Conservation (phyloP, 75 land plant genomes). For the Cupressus sempervirens region DNA sequence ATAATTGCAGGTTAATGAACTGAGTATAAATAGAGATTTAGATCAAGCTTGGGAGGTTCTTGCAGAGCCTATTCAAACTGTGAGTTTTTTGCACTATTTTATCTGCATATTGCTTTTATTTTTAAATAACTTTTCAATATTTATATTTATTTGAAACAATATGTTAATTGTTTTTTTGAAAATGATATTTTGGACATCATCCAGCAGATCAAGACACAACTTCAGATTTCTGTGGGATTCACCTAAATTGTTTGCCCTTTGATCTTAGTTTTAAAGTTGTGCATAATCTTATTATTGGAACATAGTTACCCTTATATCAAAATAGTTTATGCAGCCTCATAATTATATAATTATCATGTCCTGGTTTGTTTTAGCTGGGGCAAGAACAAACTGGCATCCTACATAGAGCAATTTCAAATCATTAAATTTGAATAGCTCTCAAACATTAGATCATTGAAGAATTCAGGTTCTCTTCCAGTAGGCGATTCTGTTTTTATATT, state of each 20-base stretch:
- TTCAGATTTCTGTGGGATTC: background rate
- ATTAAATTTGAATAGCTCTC: background rate
- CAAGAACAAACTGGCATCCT: background rate
- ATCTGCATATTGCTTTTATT: background rate
- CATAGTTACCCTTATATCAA: background rate
- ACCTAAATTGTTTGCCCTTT: background rate
- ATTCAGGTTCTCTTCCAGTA: background rate
- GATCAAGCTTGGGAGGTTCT: constrained; percentile 84
- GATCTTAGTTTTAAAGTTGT: background rate
- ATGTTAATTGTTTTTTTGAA: background rate
- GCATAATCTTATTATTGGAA: background rate
- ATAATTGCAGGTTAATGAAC: constrained; percentile 69
- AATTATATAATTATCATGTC: background rate
- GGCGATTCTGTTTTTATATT: background rate
- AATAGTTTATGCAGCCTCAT: background rate
- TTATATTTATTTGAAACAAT: background rate
- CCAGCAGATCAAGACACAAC: background rate
- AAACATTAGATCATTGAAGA: background rate
- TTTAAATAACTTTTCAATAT: background rate
- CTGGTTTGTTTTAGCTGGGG: background rate
- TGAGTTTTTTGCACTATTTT: constrained; percentile 23
- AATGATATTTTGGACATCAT: background rate
- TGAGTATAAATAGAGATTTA: constrained; percentile 51
- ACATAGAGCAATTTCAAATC: background rate
- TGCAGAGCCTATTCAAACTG: constrained; percentile 95